phyloP scores from a whole-genome alignment of 169 alveolate genomes.

The Eimeria maxima region DNA sequence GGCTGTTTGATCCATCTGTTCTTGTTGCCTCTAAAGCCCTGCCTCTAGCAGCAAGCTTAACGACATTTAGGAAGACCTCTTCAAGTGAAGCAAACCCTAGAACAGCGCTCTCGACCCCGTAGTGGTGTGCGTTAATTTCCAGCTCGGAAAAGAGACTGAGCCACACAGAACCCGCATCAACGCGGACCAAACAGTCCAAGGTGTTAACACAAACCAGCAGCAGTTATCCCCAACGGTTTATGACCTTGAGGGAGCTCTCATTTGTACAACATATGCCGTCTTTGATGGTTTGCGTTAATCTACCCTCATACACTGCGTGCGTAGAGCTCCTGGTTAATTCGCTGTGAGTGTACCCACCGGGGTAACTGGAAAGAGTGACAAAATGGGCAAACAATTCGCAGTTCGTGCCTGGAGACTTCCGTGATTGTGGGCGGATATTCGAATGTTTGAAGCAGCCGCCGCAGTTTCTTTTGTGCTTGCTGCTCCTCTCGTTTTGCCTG shows the following conservation, averaged over 20 bases:
- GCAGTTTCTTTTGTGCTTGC: conserved; percentile 43
- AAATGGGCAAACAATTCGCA: conserved; percentile 53
- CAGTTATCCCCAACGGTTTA: not conserved
- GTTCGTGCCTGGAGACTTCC: conserved; percentile 64
- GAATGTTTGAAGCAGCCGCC: conserved; percentile 46
- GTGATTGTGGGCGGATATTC: conserved; percentile 37
- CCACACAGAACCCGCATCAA: not conserved
- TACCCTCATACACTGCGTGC: not conserved
- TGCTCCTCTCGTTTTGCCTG: conserved; percentile 53
- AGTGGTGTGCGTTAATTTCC: not conserved
- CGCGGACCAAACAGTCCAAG: not conserved
- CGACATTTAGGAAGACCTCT: conserved; percentile 72
- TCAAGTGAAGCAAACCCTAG: conserved; percentile 68
- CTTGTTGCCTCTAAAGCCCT: not conserved
- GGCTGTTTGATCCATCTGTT: not conserved
- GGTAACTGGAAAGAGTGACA: conserved; percentile 55
- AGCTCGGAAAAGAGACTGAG: conserved; percentile 70
- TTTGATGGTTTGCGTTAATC: not conserved
- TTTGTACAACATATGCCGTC: too few relatives aligned
- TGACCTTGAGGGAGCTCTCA: not conserved
- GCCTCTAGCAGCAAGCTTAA: not conserved
- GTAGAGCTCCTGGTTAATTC: not conserved
- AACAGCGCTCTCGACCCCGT: conserved; percentile 67
- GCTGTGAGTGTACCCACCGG: conserved; percentile 10
- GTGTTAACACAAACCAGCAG: not conserved